phyloP scores from a whole-genome alignment of 257 asterid genomes.

The Plantago major region DNA sequence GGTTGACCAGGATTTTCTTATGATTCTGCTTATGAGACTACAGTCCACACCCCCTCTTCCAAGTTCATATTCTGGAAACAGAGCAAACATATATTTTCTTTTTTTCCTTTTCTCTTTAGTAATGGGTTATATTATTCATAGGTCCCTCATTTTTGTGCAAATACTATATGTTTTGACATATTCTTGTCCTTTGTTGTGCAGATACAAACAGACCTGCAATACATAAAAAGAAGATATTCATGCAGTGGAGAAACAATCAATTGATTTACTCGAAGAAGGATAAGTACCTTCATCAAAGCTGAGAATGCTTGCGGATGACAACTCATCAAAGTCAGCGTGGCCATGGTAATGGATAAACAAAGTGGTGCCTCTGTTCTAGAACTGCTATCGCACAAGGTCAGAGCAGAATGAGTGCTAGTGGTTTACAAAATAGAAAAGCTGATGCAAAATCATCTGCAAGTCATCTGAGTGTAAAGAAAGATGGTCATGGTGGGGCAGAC shows the following conservation, averaged over 20 bases:
- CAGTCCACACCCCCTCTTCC: conserved; percentile 1
- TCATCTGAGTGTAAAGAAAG: conserved; percentile 43
- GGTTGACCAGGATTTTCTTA: not conserved
- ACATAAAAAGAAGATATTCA: conserved; percentile 78
- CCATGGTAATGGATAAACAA: conserved; percentile 41
- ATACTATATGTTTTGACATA: not conserved
- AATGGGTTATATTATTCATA: conserved; percentile 1
- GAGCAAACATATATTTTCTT: not conserved
- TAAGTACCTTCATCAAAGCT: conserved; percentile 51
- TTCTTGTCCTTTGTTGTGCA: conserved; percentile 28
- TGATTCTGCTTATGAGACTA: conserved; percentile 1
- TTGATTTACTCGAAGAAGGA: conserved; percentile 67
- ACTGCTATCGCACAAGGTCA: conserved; percentile 40
- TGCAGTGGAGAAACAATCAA: conserved; percentile 71
- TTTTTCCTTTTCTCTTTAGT: not conserved
- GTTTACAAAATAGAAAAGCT: conserved; percentile 36
- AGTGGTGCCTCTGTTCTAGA: conserved; percentile 30
- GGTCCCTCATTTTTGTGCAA: not conserved
- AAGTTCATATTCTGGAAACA: conserved; percentile 12
- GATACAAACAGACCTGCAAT: conserved; percentile 75
- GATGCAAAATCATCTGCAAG: conserved; percentile 50
- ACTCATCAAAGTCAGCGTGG: conserved; percentile 42
- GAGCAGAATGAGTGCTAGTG: conserved; percentile 32
- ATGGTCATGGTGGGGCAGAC: conserved; percentile 51
- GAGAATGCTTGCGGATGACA: conserved; percentile 46